Percentiles rank a stretch among this genome's conserved stretches.
Evolutionary conservation across 1,139 yeast genomes (phyloP).

Genomic region (Diutina ranongensis): DNA sequence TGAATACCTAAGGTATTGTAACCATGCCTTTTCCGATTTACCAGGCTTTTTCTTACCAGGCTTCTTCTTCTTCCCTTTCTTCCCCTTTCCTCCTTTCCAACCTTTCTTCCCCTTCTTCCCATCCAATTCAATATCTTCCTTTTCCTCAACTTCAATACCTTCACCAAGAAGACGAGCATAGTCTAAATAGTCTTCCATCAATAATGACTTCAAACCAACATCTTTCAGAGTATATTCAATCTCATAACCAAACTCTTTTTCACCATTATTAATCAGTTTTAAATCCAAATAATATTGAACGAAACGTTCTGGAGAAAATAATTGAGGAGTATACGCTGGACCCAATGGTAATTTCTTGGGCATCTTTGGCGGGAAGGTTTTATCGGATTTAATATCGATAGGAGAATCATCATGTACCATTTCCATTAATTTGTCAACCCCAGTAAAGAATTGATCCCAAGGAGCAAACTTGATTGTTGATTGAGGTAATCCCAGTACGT

Average conservation of each 20-base stretch:
- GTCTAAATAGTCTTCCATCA: slow-evolving; percentile 50
- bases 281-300: slow-evolving; percentile 66
- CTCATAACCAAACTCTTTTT: slow-evolving; percentile 42
- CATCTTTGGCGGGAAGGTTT: slow-evolving; percentile 55
- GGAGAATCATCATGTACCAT: slow-evolving; percentile 9
- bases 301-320: slow-evolving; percentile 61
- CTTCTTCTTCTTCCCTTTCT: slow-evolving; percentile 9
- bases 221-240: slow-evolving; percentile 64
- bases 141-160: slow-evolving; percentile 13
- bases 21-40: slow-evolving; percentile 28
- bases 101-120: slow-evolving; percentile 9
- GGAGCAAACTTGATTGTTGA: slow-evolving; percentile 18
- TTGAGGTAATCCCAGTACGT: slow-evolving; percentile 40
- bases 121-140: slow-evolving; percentile 7
- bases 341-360: slow-evolving; percentile 48
- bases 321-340: slow-evolving; percentile 64
- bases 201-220: slow-evolving; percentile 37
- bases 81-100: slow-evolving; percentile 8
- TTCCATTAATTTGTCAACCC: slow-evolving; percentile 21
- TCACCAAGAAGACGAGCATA: slow-evolving; percentile 43
- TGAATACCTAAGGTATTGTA: slow-evolving; percentile 34
- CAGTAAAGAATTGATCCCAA: slow-evolving; percentile 47
- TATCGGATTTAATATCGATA: slow-evolving; percentile 29
- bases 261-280: slow-evolving; percentile 33
- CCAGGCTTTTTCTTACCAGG: slow-evolving; percentile 8